Evolutionary conservation across 2,329 filamentous ascomycete species (phyloP), one percentile per base, ranked within the genome.

Genomic region (Pseudopyrenochaeta lycopersici): DNA sequence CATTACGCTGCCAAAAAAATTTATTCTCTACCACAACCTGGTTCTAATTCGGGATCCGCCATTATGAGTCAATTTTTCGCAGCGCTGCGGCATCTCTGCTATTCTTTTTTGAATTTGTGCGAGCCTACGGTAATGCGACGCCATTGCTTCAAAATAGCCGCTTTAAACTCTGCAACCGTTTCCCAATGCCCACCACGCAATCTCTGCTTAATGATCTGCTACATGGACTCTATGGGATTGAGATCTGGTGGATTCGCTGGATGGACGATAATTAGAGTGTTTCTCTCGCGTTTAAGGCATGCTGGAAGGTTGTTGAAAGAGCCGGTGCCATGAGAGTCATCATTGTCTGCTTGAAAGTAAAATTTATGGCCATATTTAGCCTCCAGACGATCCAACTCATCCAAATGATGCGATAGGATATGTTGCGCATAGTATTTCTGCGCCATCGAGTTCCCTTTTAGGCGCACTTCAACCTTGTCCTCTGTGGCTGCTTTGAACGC

Each of bases 81-180:
- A 38, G 35, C 35, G 35, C 35, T 38, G 35, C 35, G 35, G 35
- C 35, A 38, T 38, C 35, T 38, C 35, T 38, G n/a, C 35, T 38
- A 38, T 38, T 38, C 35, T 38, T 38, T 38, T 38, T 38, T 38
- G 35, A 38, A 38, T 38, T 38, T 38, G 35, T 38, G 35, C 35
- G 35, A 38, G 35, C 35, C 35, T 38, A 38, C 35, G 35, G 35
- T 38, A 38, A 38, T 38, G 35, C 35, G 35, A 38, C 35, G 35
- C 35, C 35, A 38, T 38, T 38, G 35, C 35, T 38, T 38, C 35
- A 38, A 38, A 38, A 38, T 38, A 38, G 35, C 35, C 35, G 35
- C 35, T 38, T 38, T 38, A 38, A 38, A 38, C 35, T 38, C 35
- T 38, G 35, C 35, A 38, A 38, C 35, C 35, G 35, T 38, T 38